Base-by-base conservation (phyloP, 1,139 yeast genomes). In the Kodamaea alishanica region DNA sequence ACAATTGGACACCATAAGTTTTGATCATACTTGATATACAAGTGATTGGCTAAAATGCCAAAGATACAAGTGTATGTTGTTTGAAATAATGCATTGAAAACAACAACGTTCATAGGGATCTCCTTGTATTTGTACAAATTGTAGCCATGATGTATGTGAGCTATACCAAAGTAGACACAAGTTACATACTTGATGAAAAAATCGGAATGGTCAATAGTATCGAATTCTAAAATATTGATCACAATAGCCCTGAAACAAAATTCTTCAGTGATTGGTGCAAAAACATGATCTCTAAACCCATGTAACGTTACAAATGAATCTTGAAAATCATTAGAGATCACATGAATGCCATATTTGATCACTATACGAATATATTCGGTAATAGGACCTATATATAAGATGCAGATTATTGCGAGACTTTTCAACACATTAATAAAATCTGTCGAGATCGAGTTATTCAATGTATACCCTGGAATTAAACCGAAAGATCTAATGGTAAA, bases 261-360 rank as follows among this genome's bases (percentile, higher is more conserved):
- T 55, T 92, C 99, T 57, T 92, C 99, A 0, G 96, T 83, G 1
- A 86, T 41, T 1, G 98, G 98, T 0, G 95, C 97, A 46, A 86
- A 71, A 0, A 87, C 42, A 44, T 77, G 75, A 56, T 86, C 84
- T 43, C 96, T 65, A 32, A 82, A 38, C 2, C 86, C 85, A 47
- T 68, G 64, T 1, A 79, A 52, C 22, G 68, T 65, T 10, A 41
- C 27, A 25, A 75, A 52, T 36, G 61, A 61, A 3, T 44, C 47
- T 24, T 25, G 11, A 50, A 48, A 32, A 54, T 63, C 52, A 29
- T 46, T 40, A 30, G 28, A 30, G 29, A 43, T 22, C 1, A 37
- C 34, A 2, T 24, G 29, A 9, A 26, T n/a, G 4, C 42, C 44
- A 20, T 38, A 35, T 23, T 12, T 20, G 12, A 10, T 27, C 4